These are phyloP conservation scores for Xylariaceae sp. DNA, from an alignment of 2,329 filamentous ascomycete genomes.

Conservation along the genomic window DNA sequence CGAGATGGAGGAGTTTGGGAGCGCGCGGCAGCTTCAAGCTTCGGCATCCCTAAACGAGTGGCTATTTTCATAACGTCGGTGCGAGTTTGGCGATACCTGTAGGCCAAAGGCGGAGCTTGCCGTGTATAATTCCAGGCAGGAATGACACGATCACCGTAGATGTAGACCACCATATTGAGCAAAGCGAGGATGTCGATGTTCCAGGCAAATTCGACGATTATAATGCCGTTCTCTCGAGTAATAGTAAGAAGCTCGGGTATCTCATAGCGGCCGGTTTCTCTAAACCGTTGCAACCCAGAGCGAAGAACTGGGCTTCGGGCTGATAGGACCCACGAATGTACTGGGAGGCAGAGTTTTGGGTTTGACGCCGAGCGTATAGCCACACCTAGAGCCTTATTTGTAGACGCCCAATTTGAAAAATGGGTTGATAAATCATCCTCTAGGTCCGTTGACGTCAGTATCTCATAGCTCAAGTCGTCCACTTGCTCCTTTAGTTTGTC, in stretches of 20 bases:
- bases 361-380: constrained; percentile 53
- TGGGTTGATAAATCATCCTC: constrained; percentile 58
- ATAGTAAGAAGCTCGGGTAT: constrained; percentile 60
- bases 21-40: constrained; percentile 72
- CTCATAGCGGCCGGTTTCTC: constrained; percentile 49
- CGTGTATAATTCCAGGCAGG: constrained; percentile 83
- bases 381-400: constrained; percentile 42
- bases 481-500: constrained; percentile 50
- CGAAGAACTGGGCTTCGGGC: constrained; percentile 69
- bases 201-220: constrained; percentile 60
- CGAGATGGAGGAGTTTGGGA: constrained; percentile 64
- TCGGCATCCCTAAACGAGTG: constrained; percentile 62
- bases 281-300: constrained; percentile 55
- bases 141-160: constrained; percentile 75
- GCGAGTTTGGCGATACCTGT: constrained; percentile 74
- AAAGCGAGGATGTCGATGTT: constrained; percentile 72
- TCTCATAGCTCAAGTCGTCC: constrained; percentile 46
- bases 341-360: constrained; percentile 69
- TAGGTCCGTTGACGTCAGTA: constrained; percentile 61
- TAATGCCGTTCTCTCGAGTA: constrained; percentile 46
- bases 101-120: constrained; percentile 60
- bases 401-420: constrained; percentile 39
- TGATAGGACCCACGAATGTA: constrained; percentile 76
- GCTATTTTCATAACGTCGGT: constrained; percentile 85
- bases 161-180: constrained; percentile 72